A percentile compares a stretch with the other conserved stretches of the same genome.
Conservation (phyloP, 2,329 filamentous ascomycete genomes). For the Sarocladium brachiariae region DNA sequence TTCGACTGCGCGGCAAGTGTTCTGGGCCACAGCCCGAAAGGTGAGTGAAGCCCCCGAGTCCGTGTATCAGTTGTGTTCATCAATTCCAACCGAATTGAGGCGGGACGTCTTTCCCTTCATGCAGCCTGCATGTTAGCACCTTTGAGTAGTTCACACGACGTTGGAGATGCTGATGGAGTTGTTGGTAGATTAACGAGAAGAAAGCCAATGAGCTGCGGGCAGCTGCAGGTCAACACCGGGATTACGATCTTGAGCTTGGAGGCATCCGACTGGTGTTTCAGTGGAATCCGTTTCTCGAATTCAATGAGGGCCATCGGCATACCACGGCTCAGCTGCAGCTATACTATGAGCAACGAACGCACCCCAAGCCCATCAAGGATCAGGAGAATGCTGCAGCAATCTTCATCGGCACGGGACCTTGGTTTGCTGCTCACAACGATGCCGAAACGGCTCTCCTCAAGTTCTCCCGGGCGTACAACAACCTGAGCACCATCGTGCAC, state of each 20-base stretch:
- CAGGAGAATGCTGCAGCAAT: slow-evolving; percentile 18
- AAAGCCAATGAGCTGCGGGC: slow-evolving; percentile 1
- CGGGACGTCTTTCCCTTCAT: no score
- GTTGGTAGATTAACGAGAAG: slow-evolving; percentile 16
- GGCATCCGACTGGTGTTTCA: slow-evolving; percentile 47
- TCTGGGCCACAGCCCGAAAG: slow-evolving; percentile 41
- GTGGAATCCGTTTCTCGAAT: slow-evolving; percentile 58
- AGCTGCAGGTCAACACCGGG: slow-evolving; percentile 11
- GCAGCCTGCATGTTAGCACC: no score
- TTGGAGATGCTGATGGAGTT: background rate
- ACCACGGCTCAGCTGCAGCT: slow-evolving; percentile 16
- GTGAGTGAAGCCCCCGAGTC: slow-evolving; percentile 14
- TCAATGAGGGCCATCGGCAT: slow-evolving; percentile 20
- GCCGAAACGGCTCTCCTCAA: slow-evolving; percentile 12
- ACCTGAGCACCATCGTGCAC: slow-evolving; percentile 17
- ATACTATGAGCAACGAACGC: slow-evolving; percentile 17
- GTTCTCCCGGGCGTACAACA: slow-evolving; percentile 16
- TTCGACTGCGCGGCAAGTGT: slow-evolving; percentile 52
- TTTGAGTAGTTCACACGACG: no score
- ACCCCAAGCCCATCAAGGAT: slow-evolving; percentile 11
- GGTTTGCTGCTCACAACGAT: slow-evolving; percentile 16
- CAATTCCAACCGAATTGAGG: no score
- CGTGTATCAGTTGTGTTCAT: no score
- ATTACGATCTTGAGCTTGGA: slow-evolving; percentile 30
- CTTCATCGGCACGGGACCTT: slow-evolving; percentile 20